These are phyloP conservation scores for Backusella parvicylindrica DNA, from an alignment of 192 early-diverging fungal species.

Conservation along the genomic window DNA sequence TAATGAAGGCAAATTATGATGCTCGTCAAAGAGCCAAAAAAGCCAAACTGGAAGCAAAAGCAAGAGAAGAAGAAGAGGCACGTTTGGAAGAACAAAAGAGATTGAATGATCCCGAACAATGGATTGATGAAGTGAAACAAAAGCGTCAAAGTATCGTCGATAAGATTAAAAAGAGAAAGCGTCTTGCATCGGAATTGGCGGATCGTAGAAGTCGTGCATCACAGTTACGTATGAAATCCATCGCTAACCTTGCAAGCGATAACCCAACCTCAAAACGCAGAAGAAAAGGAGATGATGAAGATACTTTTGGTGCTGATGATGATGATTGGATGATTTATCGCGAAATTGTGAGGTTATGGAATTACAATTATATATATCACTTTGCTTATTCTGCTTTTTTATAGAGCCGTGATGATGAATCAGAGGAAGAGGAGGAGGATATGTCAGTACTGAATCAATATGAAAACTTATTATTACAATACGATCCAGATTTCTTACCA, in stretches of 20 bases:
- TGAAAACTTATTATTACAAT: slow-evolving; percentile 64
- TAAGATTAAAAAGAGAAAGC: slow-evolving; percentile 65
- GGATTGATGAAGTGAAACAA: slow-evolving; percentile 65
- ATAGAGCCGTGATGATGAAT: slow-evolving; percentile 75
- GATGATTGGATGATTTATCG: slow-evolving; percentile 92
- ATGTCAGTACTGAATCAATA: slow-evolving; percentile 62
- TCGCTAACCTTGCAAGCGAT: slow-evolving; percentile 78
- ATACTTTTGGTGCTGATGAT: slow-evolving; percentile 92
- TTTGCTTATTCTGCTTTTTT: neutral
- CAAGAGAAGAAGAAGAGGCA: slow-evolving; percentile 58
- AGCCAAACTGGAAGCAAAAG: slow-evolving; percentile 70
- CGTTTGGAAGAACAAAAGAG: slow-evolving; percentile 72
- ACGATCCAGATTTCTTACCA: slow-evolving; percentile 75
- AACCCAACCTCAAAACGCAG: slow-evolving; percentile 47
- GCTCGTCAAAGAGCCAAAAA: slow-evolving; percentile 66
- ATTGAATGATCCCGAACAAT: slow-evolving; percentile 60
- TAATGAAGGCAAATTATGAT: slow-evolving; percentile 75
- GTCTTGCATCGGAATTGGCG: slow-evolving; percentile 71
- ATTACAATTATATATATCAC: neutral
- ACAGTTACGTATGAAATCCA: slow-evolving; percentile 79
- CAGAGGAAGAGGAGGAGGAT: slow-evolving; percentile 77
- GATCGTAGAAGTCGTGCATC: slow-evolving; percentile 88
- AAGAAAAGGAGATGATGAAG: slow-evolving; percentile 68
- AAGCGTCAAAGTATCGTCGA: slow-evolving; percentile 61
- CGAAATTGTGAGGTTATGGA: slow-evolving; percentile 66